These are phyloP conservation scores for Reticulascus tulasneorum DNA, from an alignment of 2,329 filamentous ascomycete genomes.

Conservation along the genomic window DNA sequence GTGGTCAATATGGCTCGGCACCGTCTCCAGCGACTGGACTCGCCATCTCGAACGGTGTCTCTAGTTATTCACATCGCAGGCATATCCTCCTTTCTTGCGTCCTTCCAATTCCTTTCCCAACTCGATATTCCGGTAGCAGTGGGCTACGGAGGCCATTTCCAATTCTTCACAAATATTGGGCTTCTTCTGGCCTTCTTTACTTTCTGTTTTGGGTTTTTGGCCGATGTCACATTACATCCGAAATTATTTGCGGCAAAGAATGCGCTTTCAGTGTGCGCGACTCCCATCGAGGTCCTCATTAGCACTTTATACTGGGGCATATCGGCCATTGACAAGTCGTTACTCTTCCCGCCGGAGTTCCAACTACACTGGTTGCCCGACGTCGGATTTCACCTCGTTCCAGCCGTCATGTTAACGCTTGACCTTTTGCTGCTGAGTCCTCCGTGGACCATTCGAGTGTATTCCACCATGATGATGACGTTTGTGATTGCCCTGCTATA, in stretches of 20 bases:
- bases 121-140: constrained; percentile 51
- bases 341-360: constrained; percentile 52
- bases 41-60: constrained; percentile 62
- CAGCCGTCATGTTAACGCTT: constrained; percentile 58
- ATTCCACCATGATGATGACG: constrained; percentile 56
- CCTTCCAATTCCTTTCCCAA: constrained; percentile 45
- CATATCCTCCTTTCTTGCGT: constrained; percentile 48
- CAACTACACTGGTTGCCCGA: constrained; percentile 54
- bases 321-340: constrained; percentile 47
- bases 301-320: constrained; percentile 71
- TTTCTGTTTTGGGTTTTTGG: constrained; percentile 58
- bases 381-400: constrained; percentile 62
- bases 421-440: constrained; percentile 68
- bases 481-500: constrained; percentile 60
- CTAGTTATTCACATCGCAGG: constrained; percentile 57
- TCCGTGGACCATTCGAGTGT: constrained; percentile 63
- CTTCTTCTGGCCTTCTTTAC: constrained; percentile 57
- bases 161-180: constrained; percentile 73
- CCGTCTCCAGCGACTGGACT: constrained; percentile 61
- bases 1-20: constrained; percentile 42
- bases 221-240: constrained; percentile 58
- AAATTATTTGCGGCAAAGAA: constrained; percentile 66
- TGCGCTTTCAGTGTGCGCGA: constrained; percentile 57
- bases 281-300: constrained; percentile 69
- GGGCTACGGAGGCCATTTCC: constrained; percentile 64